Evolutionary conservation across 768 basidiomycete genomes (phyloP), one percentile per base, ranked within the genome.

Genomic region (Mrakia blollopis): DNA sequence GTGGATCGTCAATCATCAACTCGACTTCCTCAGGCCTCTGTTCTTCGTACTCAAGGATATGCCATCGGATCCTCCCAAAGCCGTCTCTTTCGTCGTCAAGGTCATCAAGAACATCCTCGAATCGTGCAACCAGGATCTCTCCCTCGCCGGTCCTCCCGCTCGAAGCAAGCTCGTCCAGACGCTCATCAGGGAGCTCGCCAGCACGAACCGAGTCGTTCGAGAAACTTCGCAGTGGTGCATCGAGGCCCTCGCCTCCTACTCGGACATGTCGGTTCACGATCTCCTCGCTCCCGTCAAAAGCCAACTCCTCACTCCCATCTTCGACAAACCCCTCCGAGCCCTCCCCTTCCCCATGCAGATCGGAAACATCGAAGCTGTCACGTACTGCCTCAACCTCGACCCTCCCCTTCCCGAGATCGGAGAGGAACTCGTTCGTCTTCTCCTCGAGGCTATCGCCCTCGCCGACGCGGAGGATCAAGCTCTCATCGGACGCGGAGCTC

Each of bases 331-430:
- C 18, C 87, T 99, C 28, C 88, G 97, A 72, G 97, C 97, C 0
- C 87, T 99, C 35, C 94, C 94, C 1, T 95, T 98, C 82, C 87
- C 91, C 23, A 93, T 93, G 81, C 97, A 98, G 83, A 97, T 98
- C 76, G 97, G 95, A 41, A 94, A 98, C 88, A 94, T 98, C 77
- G 97, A 98, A 81, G 94, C 94, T 25, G 89, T 98, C 78, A 91
- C 95, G 14, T 99, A 94, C 83, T 93, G 93, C 82, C 89, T 99
- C 78, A 91, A 89, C 76, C 86, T 98, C 47, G 88, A 92, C 37
- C 95, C 97, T 14, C 92, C 93, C 0, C 87, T 98, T 35, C 90
- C 94, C 2, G 94, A 97, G 80, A 86, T 94, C 57, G 93, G 93
- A 79, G 96, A 98, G 62, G 94, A 98, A 83, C 88, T 98, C 67